Conservation (phyloP, 2,329 filamentous ascomycete species). For the Lasiodiplodia hormozganensis region DNA sequence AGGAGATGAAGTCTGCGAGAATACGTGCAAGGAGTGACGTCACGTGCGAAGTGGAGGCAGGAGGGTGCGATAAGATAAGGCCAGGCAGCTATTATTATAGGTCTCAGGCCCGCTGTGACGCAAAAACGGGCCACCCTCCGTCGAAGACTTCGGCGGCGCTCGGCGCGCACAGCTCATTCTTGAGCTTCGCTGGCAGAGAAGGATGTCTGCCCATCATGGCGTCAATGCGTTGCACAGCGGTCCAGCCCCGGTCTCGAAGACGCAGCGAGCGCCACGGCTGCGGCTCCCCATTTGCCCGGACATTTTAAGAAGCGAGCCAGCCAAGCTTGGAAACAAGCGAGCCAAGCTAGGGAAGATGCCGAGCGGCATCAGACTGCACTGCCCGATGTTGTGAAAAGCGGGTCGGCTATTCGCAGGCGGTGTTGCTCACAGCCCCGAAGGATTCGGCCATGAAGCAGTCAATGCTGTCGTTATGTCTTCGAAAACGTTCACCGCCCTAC, state of each 20-base stretch:
- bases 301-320: background rate
- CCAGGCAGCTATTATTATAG: background rate
- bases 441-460: background rate
- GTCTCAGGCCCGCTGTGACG: background rate
- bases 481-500: background rate
- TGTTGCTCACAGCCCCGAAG: conserved; percentile 9
- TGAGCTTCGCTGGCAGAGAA: background rate
- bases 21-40: background rate
- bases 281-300: background rate
- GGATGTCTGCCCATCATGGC: background rate
- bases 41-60: conserved; percentile 2
- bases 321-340: background rate
- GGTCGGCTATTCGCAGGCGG: background rate
- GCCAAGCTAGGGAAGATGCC: background rate
- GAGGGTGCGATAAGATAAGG: conserved; percentile 6
- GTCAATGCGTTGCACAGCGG: background rate
- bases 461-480: background rate
- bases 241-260: background rate
- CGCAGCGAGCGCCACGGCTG: background rate
- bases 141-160: background rate
- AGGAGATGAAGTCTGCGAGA: background rate
- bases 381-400: background rate
- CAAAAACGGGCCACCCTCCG: background rate
- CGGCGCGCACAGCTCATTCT: background rate
- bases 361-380: background rate